Conservation (phyloP, 2,329 filamentous ascomycete species). For the Fragosphaeria purpurea region DNA sequence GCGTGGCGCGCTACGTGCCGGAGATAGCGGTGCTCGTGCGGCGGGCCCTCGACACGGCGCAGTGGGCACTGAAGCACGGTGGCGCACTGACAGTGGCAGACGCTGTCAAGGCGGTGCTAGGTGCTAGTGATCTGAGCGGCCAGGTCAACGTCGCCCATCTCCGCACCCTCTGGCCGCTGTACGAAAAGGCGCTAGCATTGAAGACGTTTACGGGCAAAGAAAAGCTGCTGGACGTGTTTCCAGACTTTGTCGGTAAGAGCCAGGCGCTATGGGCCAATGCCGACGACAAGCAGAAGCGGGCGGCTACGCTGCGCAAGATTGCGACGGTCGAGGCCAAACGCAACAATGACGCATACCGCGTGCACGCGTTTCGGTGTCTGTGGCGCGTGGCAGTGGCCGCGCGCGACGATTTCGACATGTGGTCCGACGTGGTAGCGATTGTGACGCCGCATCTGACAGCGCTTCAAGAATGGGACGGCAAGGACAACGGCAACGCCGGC, state of each 20-base stretch:
- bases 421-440: constrained; percentile 55
- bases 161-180: constrained; percentile 64
- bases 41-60: constrained; percentile 62
- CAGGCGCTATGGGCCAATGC: constrained; percentile 41
- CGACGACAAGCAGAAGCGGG: constrained; percentile 35
- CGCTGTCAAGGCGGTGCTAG: constrained; percentile 55
- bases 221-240: constrained; percentile 67
- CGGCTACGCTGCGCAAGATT: constrained; percentile 67
- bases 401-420: constrained; percentile 64
- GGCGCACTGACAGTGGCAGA: constrained; percentile 73
- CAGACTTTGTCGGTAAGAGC: constrained; percentile 62
- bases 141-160: constrained; percentile 52
- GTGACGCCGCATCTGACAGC: constrained; percentile 54
- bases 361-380: constrained; percentile 61
- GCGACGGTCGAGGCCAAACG: constrained; percentile 79
- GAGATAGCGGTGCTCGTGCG: constrained; percentile 68
- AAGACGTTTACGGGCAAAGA: constrained; percentile 95
- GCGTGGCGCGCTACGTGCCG: constrained; percentile 70
- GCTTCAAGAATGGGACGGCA: constrained; percentile 47
- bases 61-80: constrained; percentile 86
- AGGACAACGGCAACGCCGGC: constrained; percentile 29
- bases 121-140: constrained; percentile 44
- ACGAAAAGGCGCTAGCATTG: constrained; percentile 71
- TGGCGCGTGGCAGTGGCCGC: constrained; percentile 58
- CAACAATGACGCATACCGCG: constrained; percentile 76